phyloP scores from a whole-genome alignment of 2,329 filamentous ascomycete species.

The Thelonectria discophora region DNA sequence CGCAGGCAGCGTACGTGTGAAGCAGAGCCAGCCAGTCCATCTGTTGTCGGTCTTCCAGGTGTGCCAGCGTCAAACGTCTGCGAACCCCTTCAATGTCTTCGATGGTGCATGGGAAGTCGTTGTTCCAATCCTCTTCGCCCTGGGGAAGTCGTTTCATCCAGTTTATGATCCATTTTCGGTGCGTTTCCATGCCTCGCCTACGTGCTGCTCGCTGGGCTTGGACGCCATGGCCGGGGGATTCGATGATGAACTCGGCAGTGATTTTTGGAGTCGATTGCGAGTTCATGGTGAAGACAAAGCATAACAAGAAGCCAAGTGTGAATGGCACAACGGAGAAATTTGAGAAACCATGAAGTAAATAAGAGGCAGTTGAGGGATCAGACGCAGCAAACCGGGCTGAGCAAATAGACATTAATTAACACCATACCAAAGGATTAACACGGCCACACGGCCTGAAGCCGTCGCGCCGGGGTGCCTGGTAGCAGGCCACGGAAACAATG shows the following conservation, averaged over 20 bases:
- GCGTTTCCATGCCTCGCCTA: slow-evolving; percentile 38
- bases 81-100: slow-evolving; percentile 35
- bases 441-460: slow-evolving; percentile 12
- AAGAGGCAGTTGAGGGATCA: background rate
- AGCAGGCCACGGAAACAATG: slow-evolving; percentile 19
- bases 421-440: slow-evolving; percentile 5
- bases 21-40: slow-evolving; percentile 40
- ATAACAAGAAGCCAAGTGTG: slow-evolving; percentile 11
- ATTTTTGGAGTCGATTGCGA: slow-evolving; percentile 31
- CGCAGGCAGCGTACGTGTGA: slow-evolving; percentile 36
- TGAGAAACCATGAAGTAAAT: slow-evolving; percentile 15
- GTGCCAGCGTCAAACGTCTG: slow-evolving; percentile 33
- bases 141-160: slow-evolving; percentile 41
- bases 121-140: slow-evolving; percentile 41
- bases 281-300: slow-evolving; percentile 28
- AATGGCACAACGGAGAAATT: slow-evolving; percentile 17
- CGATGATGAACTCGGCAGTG: slow-evolving; percentile 39
- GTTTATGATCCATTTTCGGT: slow-evolving; percentile 39
- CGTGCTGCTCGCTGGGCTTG: slow-evolving; percentile 38
- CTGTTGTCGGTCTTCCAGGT: slow-evolving; percentile 31
- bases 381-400: slow-evolving; percentile 5
- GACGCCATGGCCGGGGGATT: slow-evolving; percentile 35
- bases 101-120: slow-evolving; percentile 36
- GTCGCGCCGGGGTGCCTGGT: slow-evolving; percentile 16
- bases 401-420: background rate